Evolutionary conservation across 768 basidiomycete species (phyloP).

Genomic region (Flagelloscypha sp.): DNA sequence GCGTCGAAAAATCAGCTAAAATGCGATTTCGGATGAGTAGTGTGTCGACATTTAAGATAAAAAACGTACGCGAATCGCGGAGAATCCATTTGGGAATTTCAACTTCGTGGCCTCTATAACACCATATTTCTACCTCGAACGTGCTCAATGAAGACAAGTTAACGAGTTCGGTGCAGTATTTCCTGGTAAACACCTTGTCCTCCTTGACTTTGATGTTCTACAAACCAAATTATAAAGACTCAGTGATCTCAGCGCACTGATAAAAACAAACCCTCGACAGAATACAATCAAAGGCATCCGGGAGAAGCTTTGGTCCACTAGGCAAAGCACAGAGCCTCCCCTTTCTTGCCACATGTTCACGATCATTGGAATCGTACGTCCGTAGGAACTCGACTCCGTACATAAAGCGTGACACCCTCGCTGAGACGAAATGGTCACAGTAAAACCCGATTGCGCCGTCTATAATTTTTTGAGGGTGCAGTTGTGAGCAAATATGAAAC

Average conservation of each 20-base stretch:
- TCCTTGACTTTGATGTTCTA: constrained; percentile 73
- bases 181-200: constrained; percentile 72
- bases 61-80: constrained; percentile 33
- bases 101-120: constrained; percentile 65
- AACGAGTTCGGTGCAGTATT: constrained; percentile 77
- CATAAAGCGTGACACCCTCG: constrained; percentile 72
- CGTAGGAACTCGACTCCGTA: constrained; percentile 77
- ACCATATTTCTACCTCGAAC: constrained; percentile 82
- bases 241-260: constrained; percentile 1
- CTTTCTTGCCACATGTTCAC: constrained; percentile 56
- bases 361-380: constrained; percentile 54
- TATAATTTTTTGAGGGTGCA: no score
- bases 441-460: constrained; percentile 82
- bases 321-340: constrained; percentile 67
- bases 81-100: constrained; percentile 74
- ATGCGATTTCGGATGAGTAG: constrained; percentile 3
- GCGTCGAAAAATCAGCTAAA: constrained; percentile 62
- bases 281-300: constrained; percentile 79
- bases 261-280: constrained; percentile 47
- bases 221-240: constrained; percentile 1
- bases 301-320: constrained; percentile 67
- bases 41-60: neutral
- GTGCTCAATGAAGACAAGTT: constrained; percentile 67
- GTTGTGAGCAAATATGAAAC: no score
- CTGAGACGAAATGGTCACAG: constrained; percentile 77